Evolutionary conservation across 179 eudicot genomes (phyloP).

Genomic region (Silene vulgaris): DNA sequence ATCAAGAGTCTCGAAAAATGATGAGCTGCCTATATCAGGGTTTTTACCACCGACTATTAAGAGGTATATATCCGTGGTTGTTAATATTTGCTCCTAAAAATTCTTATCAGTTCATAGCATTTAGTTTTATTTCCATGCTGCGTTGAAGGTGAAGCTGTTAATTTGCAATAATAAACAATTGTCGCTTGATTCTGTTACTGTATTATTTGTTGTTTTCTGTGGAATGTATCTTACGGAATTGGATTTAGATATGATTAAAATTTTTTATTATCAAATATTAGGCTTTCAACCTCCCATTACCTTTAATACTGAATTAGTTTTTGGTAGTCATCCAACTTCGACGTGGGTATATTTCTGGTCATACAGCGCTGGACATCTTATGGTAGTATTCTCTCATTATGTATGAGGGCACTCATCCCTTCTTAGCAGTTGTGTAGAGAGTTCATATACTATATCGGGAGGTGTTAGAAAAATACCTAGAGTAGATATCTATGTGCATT

Average conservation of each 20-base stretch:
- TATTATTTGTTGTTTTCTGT: not conserved
- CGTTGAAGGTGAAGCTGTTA: not conserved
- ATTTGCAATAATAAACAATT: not conserved
- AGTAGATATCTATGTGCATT: not conserved
- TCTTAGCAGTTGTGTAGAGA: not conserved
- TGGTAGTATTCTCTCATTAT: not conserved
- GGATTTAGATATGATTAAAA: not conserved
- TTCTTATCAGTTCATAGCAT: not conserved
- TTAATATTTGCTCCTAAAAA: not conserved
- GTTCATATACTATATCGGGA: not conserved
- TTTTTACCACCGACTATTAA: slow-evolving; percentile 46
- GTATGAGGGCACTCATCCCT: not conserved
- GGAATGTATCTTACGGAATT: not conserved
- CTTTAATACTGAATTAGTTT: not conserved
- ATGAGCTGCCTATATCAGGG: slow-evolving; percentile 24
- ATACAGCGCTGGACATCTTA: not conserved
- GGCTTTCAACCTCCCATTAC: not conserved
- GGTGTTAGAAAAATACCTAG: not conserved
- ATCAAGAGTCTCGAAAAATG: slow-evolving; percentile 26
- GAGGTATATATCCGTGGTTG: slow-evolving; percentile 35
- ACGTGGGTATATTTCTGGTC: not conserved
- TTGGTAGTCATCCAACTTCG: not conserved
- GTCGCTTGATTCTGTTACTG: not conserved
- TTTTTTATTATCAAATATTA: not conserved
- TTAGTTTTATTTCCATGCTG: not conserved